Percentiles rank a stretch among this genome's conserved stretches.
These are phyloP conservation scores for Aspergillus glaucus DNA, from an alignment of 2,329 filamentous ascomycete species.

Conservation along the genomic window DNA sequence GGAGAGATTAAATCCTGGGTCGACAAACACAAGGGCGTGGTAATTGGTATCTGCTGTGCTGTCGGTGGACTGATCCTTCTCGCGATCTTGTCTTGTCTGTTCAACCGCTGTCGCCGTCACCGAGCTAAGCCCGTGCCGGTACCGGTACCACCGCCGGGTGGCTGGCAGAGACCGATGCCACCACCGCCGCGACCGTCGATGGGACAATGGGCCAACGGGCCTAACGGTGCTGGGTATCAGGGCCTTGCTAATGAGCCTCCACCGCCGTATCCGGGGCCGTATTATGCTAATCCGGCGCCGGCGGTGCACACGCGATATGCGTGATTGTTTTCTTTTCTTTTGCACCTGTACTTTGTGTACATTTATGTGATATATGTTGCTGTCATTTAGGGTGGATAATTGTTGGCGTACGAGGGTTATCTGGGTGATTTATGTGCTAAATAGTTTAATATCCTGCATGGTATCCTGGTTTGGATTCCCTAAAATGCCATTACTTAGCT, in stretches of 20 bases:
- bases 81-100: slow-evolving; percentile 61
- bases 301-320: slow-evolving; percentile 17
- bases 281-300: background rate
- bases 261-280: slow-evolving; percentile 13
- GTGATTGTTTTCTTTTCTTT: slow-evolving; percentile 11
- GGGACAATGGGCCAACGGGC: slow-evolving; percentile 19
- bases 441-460: too few relatives aligned
- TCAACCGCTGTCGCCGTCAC: slow-evolving; percentile 49
- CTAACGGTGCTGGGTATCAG: slow-evolving; percentile 15
- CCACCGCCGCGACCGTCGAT: slow-evolving; percentile 8
- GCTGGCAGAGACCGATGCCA: slow-evolving; percentile 9
- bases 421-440: too few relatives aligned
- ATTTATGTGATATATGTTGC: background rate
- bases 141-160: slow-evolving; percentile 1
- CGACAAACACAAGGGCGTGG: slow-evolving; percentile 65
- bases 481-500: too few relatives aligned
- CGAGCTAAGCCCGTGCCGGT: slow-evolving; percentile 14
- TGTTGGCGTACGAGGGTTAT: too few relatives aligned
- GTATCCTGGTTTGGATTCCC: too few relatives aligned
- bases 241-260: slow-evolving; percentile 16
- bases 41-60: slow-evolving; percentile 70
- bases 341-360: background rate
- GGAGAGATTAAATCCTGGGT: slow-evolving; percentile 73
- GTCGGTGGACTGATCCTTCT: slow-evolving; percentile 69
- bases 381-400: too few relatives aligned